These are phyloP conservation scores for Lachancea sp. DNA, from an alignment of 805 yeast genomes.

Conservation along the genomic window DNA sequence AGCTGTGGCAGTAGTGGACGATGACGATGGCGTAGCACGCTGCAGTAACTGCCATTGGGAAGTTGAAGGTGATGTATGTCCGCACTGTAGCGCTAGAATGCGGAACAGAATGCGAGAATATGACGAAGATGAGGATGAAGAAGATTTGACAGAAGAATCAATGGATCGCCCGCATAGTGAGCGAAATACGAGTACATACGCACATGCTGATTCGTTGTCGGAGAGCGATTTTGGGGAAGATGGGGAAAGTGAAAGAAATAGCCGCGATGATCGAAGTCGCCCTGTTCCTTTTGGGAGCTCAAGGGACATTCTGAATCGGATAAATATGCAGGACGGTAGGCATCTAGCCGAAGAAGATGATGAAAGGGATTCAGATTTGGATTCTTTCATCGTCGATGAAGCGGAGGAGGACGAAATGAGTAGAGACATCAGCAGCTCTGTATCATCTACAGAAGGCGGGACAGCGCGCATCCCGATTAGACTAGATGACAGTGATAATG, in stretches of 20 bases:
- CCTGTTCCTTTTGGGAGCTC: not conserved
- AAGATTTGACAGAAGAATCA: constrained; percentile 26
- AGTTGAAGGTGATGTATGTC: constrained; percentile 57
- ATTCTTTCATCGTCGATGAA: constrained; percentile 12
- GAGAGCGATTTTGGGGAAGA: constrained; percentile 7
- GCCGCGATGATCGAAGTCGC: not conserved
- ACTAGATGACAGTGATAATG: not conserved
- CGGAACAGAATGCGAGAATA: constrained; percentile 19
- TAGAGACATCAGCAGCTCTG: constrained; percentile 7
- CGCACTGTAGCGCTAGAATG: constrained; percentile 58
- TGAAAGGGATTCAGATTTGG: constrained; percentile 8
- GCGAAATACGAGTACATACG: not conserved
- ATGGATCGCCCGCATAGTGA: constrained; percentile 1
- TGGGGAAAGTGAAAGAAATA: constrained; percentile 3
- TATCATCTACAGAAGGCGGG: not conserved
- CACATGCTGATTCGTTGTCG: not conserved
- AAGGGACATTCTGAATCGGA: constrained; percentile 3
- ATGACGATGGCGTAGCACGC: constrained; percentile 65
- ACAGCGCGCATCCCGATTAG: not conserved
- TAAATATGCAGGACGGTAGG: not conserved
- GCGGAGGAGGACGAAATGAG: constrained; percentile 11
- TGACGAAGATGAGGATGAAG: constrained; percentile 15
- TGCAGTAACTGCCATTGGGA: constrained; percentile 81
- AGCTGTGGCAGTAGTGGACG: constrained; percentile 50
- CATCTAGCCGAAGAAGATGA: not conserved